Base-by-base conservation (phyloP, 306 rosid genomes). In the Prunus fruticosa region DNA sequence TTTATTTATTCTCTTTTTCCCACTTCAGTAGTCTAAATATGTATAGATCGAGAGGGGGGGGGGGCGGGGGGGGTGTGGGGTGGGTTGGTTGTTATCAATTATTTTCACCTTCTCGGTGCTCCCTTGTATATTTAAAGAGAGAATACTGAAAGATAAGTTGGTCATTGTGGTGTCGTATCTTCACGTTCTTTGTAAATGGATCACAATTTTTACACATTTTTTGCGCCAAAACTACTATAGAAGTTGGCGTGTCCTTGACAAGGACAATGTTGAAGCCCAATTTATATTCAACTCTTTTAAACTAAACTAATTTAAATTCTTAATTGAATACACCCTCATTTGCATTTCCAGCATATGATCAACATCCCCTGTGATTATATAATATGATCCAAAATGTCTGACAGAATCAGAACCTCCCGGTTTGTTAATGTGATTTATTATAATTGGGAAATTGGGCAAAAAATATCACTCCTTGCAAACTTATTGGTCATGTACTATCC, bases 121-220 rank as follows among this genome's bases (percentile, higher is more conserved):
- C 80, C 78, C 61, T 71, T 76, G 81, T 83, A 76, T 38, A 76
- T 72, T 72, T 50, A 34, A 72, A 75, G 53, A 70, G 78, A 72
- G 67, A 71, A 30, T 23, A 25, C 62, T 19, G 43, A 28, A 25
- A 65, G 23, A 14, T 64, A 46, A 45, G 46, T 34, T 53, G 53
- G 53, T 53, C 67, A 20, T 43, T 9, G 25, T 65, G 78, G 27
- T 13, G 60, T 19, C 50, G 50, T 27, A 20, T 68, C 51, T 65
- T 41, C 64, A 61, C 50, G 25, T 79, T 72, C 70, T 71, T 69
- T 83, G 83, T 83, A 83, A 14, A 76, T 79, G 41, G 65, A 75
- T 57, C 18, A 25, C 60, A 22, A 54, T 65, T 70, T 61, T 65
- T 52, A 49, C 20, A 73, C 8, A 18, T 10, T 20, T 58, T 30